Conservation (phyloP, 345 rosid genomes). For the Eucalyptus regnans region DNA sequence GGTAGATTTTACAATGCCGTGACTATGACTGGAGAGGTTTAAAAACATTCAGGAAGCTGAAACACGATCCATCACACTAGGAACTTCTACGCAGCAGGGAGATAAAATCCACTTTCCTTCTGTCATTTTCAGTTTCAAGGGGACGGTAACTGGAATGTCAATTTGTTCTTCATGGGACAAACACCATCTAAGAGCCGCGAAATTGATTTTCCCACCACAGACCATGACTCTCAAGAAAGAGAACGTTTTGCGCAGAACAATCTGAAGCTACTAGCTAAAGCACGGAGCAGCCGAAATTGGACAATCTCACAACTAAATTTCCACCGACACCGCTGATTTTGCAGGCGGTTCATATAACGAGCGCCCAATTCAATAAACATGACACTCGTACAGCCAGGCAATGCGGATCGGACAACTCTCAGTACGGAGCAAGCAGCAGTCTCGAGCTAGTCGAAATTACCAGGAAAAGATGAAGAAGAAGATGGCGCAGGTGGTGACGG, state of each 20-base stretch:
- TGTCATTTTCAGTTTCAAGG: not conserved
- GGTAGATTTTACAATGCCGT: not conserved
- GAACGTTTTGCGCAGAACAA: not conserved
- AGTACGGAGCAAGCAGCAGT: not conserved
- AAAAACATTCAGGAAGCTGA: not conserved
- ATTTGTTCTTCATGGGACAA: not conserved
- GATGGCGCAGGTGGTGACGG: constrained; percentile 45
- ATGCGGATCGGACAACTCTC: not conserved
- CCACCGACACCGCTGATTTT: not conserved
- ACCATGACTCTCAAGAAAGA: not conserved
- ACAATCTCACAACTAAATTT: not conserved
- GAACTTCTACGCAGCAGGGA: not conserved
- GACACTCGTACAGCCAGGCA: not conserved
- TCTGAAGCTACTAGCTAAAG: not conserved
- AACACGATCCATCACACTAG: not conserved
- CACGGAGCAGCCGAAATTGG: not conserved
- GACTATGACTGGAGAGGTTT: not conserved
- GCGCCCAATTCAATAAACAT: not conserved
- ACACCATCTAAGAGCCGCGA: not conserved
- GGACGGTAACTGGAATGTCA: not conserved
- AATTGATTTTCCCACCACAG: not conserved
- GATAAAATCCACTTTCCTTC: not conserved
- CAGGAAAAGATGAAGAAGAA: constrained; percentile 84
- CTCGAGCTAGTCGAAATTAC: constrained; percentile 8
- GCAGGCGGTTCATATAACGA: not conserved